Conservation (phyloP, 768 basidiomycete genomes). For the Mycena kentingensis region DNA sequence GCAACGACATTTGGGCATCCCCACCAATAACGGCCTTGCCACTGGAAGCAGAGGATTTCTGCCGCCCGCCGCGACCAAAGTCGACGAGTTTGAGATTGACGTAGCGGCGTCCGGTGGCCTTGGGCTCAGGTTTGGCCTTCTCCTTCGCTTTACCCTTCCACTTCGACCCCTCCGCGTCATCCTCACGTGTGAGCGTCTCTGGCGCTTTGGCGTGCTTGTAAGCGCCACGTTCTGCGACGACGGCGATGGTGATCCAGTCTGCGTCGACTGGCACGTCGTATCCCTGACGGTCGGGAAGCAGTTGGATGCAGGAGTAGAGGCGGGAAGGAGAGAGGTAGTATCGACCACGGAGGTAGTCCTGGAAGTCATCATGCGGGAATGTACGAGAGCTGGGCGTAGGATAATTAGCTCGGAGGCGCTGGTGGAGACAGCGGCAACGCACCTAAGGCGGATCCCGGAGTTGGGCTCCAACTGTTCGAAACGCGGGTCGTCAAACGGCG, state of each 20-base stretch:
- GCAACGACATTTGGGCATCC: slow-evolving; percentile 78
- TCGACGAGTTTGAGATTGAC: slow-evolving; percentile 84
- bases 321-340: slow-evolving; percentile 88
- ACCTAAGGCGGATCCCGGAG: slow-evolving; percentile 85
- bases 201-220: slow-evolving; percentile 73
- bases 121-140: slow-evolving; percentile 34
- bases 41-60: slow-evolving; percentile 54
- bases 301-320: slow-evolving; percentile 83
- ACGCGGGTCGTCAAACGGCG: slow-evolving; percentile 69
- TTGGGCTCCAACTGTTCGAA: slow-evolving; percentile 88
- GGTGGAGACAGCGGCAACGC: slow-evolving; percentile 34
- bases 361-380: slow-evolving; percentile 74
- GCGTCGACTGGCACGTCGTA: slow-evolving; percentile 91
- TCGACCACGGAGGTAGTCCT: slow-evolving; percentile 78
- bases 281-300: slow-evolving; percentile 74
- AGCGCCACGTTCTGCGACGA: slow-evolving; percentile 88
- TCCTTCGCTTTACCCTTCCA: slow-evolving; percentile 38
- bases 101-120: slow-evolving; percentile 72
- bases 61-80: slow-evolving; percentile 65
- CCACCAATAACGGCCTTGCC: slow-evolving; percentile 67
- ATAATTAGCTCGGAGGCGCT: slow-evolving; percentile 3
- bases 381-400: slow-evolving; percentile 58
- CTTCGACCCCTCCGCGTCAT: slow-evolving; percentile 40
- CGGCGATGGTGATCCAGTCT: slow-evolving; percentile 96
- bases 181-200: slow-evolving; percentile 53